Conservation (phyloP, 2,329 filamentous ascomycete genomes). For the Fusarium sp. region DNA sequence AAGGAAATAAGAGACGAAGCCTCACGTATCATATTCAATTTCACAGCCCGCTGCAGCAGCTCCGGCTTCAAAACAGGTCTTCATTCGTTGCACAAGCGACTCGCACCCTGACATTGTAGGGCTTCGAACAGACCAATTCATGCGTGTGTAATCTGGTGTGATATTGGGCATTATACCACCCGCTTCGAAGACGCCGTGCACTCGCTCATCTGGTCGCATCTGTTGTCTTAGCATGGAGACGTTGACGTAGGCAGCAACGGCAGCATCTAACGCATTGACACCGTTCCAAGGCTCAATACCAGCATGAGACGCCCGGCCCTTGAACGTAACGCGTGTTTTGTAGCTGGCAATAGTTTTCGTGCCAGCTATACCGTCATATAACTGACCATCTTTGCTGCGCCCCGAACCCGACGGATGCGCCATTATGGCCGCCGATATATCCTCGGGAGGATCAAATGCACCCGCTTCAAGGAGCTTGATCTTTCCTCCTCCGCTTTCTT, state of each 20-base stretch:
- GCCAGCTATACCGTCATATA: background rate
- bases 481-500: background rate
- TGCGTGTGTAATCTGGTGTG: background rate
- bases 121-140: conserved; percentile 2
- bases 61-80: background rate
- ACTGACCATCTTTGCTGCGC: background rate
- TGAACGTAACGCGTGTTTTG: background rate
- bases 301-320: background rate
- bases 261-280: background rate
- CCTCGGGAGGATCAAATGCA: background rate
- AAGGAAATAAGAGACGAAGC: rapidly evolving
- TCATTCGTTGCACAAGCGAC: background rate
- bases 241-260: background rate
- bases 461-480: background rate
- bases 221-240: conserved; percentile 5
- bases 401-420: background rate
- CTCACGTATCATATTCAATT: background rate
- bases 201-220: background rate
- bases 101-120: background rate
- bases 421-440: background rate
- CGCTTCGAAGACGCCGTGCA: background rate
- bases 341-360: background rate
- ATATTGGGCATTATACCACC: background rate
- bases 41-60: background rate
- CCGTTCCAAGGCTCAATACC: background rate